These are phyloP conservation scores for Galium porrigens DNA, from an alignment of 305 asterid genomes.

Conservation along the genomic window DNA sequence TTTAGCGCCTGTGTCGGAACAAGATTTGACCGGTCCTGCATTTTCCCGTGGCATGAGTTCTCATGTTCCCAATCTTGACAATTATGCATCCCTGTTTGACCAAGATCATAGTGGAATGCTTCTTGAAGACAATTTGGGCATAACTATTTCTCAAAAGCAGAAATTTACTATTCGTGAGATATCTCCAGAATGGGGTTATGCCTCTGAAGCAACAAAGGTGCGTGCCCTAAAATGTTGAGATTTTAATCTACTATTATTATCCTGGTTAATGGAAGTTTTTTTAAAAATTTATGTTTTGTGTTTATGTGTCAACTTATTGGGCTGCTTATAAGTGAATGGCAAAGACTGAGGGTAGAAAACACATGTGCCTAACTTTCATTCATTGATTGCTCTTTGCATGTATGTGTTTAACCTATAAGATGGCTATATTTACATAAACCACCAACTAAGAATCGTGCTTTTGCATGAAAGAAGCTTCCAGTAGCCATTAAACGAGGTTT, in stretches of 20 bases:
- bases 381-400: not conserved
- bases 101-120: constrained; percentile 38
- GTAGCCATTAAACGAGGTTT: not conserved
- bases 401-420: not conserved
- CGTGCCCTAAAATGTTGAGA: constrained; percentile 1
- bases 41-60: constrained; percentile 27
- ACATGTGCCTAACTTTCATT: not conserved
- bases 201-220: constrained; percentile 80
- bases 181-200: constrained; percentile 90
- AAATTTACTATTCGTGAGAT: constrained; percentile 66
- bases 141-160: constrained; percentile 54
- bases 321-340: not conserved
- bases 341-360: not conserved
- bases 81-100: constrained; percentile 35
- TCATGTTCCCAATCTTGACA: constrained; percentile 28
- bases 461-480: not conserved
- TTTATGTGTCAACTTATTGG: not conserved
- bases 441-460: not conserved
- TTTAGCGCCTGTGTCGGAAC: constrained; percentile 24
- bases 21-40: constrained; percentile 25
- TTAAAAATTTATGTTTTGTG: not conserved
- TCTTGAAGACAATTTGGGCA: constrained; percentile 37
- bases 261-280: not conserved
- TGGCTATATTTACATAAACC: not conserved
- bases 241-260: not conserved